A percentile compares a stretch with the other conserved stretches of the same genome.
Evolutionary conservation across 257 asterid genomes (phyloP).

Genomic region (Marsdenia floribunda): DNA sequence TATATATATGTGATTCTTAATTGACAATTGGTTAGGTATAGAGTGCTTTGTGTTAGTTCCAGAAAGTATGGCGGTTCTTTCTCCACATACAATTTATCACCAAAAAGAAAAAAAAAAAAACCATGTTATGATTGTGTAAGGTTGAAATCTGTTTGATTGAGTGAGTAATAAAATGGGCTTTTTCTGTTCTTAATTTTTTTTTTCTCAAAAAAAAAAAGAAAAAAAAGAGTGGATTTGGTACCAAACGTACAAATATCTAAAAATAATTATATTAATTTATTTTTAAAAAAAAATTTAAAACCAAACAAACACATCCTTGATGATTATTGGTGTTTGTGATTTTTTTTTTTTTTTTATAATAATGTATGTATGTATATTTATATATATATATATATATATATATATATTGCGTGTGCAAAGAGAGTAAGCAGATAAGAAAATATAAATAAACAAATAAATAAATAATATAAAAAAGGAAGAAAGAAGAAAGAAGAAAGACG

Average conservation of each 20-base stretch:
- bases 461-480: too few species aligned
- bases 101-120: too few species aligned
- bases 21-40: neutral
- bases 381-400: neutral
- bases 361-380: neutral
- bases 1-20: neutral
- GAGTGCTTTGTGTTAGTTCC: conserved; percentile 24
- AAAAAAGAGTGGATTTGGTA: too few species aligned
- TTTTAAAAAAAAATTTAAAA: too few species aligned
- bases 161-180: too few species aligned
- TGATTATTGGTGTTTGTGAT: too few species aligned
- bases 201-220: neutral
- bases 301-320: too few species aligned
- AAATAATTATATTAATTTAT: too few species aligned
- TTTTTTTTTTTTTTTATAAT: too few species aligned
- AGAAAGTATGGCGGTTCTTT: conserved; percentile 37
- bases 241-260: too few species aligned
- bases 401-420: conserved; percentile 2
- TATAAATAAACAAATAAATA: neutral
- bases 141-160: neutral
- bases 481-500: too few species aligned
- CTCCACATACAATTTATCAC: conserved; percentile 28
- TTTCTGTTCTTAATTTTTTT: neutral
- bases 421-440: neutral
- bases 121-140: conserved; percentile 12